phyloP scores from a whole-genome alignment of 2,329 filamentous ascomycete genomes.

The Fusarium pseudocircinatum region DNA sequence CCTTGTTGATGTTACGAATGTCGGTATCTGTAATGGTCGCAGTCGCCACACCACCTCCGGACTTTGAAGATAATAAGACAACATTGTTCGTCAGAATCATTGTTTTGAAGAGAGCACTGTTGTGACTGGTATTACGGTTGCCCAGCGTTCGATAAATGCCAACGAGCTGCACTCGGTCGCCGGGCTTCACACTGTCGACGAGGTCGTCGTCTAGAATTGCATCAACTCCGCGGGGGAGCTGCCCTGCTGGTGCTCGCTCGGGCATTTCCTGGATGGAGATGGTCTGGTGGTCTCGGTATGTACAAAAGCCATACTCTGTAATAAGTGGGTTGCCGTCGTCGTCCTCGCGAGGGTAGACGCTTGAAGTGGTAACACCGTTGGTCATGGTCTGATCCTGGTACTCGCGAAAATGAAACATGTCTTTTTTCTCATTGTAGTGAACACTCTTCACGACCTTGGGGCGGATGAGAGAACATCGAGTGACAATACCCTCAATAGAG shows the following conservation, averaged over 20 bases:
- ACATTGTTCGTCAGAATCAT: conserved; percentile 94
- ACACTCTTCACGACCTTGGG: conserved; percentile 99
- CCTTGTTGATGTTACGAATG: conserved; percentile 98
- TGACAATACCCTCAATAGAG: conserved; percentile 96
- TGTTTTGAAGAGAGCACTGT: conserved; percentile 94
- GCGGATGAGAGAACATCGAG: conserved; percentile 91
- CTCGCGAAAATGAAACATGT: conserved; percentile 87
- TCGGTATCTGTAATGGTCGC: conserved; percentile 95
- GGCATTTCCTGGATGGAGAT: conserved; percentile 99
- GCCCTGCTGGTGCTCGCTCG: conserved; percentile 92
- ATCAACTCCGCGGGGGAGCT: conserved; percentile 93
- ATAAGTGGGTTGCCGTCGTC: conserved; percentile 90
- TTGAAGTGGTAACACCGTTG: conserved; percentile 86
- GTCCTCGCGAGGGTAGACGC: conserved; percentile 93
- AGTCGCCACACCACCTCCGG: conserved; percentile 91
- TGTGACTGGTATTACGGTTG: conserved; percentile 90
- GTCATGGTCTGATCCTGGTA: conserved; percentile 99
- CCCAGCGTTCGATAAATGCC: conserved; percentile 94
- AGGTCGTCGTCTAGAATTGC: conserved; percentile 97
- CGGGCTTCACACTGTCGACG: conserved; percentile 93
- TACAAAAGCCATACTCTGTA: conserved; percentile 96
- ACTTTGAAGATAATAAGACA: conserved; percentile 93
- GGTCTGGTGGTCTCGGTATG: conserved; percentile 95
- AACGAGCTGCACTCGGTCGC: conserved; percentile 96
- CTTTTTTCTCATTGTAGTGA: conserved; percentile 89